Percentiles rank a stretch among this genome's conserved stretches.
Evolutionary conservation across 495 filamentous ascomycete species (phyloP).

Genomic region (Trichoderma gamsii): DNA sequence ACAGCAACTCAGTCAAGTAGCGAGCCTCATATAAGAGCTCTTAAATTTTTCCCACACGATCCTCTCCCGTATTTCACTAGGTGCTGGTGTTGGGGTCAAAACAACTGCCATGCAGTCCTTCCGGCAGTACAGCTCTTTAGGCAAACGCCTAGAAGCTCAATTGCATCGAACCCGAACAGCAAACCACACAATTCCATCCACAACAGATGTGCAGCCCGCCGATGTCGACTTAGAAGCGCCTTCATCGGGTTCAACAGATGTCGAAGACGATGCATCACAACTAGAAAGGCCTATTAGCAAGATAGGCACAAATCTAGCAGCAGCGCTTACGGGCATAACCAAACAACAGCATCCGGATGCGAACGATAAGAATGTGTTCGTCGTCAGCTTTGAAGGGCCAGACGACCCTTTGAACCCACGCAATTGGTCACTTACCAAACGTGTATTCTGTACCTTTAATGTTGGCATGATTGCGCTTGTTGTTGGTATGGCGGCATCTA

Average conservation of each 20-base stretch:
- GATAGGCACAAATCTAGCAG: background rate
- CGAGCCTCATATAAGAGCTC: background rate
- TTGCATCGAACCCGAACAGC: background rate
- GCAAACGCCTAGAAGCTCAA: slow-evolving; percentile 4
- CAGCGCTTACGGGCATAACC: background rate
- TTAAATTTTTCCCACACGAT: background rate
- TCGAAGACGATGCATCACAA: background rate
- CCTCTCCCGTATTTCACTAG: background rate
- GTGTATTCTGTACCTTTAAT: background rate
- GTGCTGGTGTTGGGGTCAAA: background rate
- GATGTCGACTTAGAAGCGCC: background rate
- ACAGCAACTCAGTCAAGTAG: background rate
- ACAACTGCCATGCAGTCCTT: background rate
- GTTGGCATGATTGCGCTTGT: slow-evolving; percentile 3
- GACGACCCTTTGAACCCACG: background rate
- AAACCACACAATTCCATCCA: background rate
- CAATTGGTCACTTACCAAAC: background rate
- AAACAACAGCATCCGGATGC: background rate
- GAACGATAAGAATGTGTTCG: background rate
- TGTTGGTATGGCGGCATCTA: background rate
- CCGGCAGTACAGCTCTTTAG: background rate
- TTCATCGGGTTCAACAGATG: background rate
- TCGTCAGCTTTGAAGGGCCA: background rate
- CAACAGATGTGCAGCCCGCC: background rate
- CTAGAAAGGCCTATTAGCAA: background rate